phyloP scores from a whole-genome alignment of 371 early-diverging fungal genomes.

The Mortierella sp. region DNA sequence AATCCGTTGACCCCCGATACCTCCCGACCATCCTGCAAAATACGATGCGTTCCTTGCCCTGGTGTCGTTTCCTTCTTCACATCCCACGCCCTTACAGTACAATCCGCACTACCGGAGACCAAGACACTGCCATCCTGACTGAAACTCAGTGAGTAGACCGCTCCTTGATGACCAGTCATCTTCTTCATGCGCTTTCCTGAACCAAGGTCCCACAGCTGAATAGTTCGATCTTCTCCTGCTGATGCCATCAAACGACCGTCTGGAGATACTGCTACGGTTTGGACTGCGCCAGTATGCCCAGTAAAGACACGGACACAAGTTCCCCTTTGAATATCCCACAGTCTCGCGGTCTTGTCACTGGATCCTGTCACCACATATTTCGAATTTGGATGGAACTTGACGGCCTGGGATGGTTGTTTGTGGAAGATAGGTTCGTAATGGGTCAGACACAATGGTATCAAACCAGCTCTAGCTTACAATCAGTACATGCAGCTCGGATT shows the following conservation, averaged over 20 bases:
- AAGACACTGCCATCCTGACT: constrained; percentile 86
- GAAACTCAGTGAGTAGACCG: constrained; percentile 92
- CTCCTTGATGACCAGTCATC: constrained; percentile 87
- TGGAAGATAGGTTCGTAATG: too few relatives aligned
- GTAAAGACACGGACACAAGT: constrained; percentile 94
- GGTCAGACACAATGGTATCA: too few relatives aligned
- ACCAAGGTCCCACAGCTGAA: constrained; percentile 98
- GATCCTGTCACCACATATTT: constrained; percentile 98
- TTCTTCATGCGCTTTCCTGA: constrained; percentile 83
- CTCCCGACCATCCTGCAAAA: constrained; percentile 26
- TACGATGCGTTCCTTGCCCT: constrained; percentile 33
- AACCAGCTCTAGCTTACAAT: too few relatives aligned
- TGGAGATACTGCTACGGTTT: constrained; percentile 91
- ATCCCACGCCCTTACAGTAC: constrained; percentile 97
- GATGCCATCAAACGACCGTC: constrained; percentile 95
- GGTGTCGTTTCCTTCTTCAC: constrained; percentile 68
- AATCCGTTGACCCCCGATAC: not conserved
- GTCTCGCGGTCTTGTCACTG: constrained; percentile 92
- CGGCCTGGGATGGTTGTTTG: constrained; percentile 58
- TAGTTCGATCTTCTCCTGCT: constrained; percentile 88
- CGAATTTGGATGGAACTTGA: constrained; percentile 98
- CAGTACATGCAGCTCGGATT: too few relatives aligned
- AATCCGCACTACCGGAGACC: constrained; percentile 92
- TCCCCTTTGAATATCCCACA: constrained; percentile 97
- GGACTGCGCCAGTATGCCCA: constrained; percentile 90